phyloP scores from a whole-genome alignment of 2,329 filamentous ascomycete species.

The Venturia asperata region DNA sequence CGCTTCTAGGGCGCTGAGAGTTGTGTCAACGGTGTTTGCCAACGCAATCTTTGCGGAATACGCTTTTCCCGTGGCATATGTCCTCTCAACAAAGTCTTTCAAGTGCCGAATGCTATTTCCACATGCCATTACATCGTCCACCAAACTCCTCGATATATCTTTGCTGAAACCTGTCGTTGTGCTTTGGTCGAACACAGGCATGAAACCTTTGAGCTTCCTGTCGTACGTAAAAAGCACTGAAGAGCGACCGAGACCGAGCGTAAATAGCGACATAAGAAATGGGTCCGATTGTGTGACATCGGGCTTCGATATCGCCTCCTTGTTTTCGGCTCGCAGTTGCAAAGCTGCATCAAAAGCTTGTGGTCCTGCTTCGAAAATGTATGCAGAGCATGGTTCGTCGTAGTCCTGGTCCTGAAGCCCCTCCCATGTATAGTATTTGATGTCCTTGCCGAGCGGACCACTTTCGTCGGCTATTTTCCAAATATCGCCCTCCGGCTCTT shows the following conservation, averaged over 20 bases:
- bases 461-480: constrained; percentile 33
- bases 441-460: constrained; percentile 29
- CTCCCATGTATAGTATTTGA: constrained; percentile 60
- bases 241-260: constrained; percentile 61
- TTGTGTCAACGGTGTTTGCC: constrained; percentile 33
- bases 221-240: constrained; percentile 65
- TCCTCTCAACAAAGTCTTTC: constrained; percentile 32
- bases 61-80: constrained; percentile 29
- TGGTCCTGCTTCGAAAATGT: constrained; percentile 63
- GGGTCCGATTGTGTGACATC: constrained; percentile 34
- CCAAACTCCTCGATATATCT: constrained; percentile 46
- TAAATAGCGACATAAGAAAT: constrained; percentile 49
- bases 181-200: constrained; percentile 37
- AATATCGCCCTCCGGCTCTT: constrained; percentile 30
- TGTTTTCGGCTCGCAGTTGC: constrained; percentile 23
- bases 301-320: constrained; percentile 24
- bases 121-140: constrained; percentile 37
- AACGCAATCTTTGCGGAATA: constrained; percentile 38
- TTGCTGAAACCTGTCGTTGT: constrained; percentile 46
- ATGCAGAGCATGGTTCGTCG: constrained; percentile 40
- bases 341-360: constrained; percentile 57
- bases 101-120: constrained; percentile 33
- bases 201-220: constrained; percentile 46
- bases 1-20: constrained; percentile 37
- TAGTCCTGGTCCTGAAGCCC: constrained; percentile 47